Percentiles rank a stretch among this genome's conserved stretches.
These are phyloP conservation scores for Magnaporthales sp. DNA, from an alignment of 2,329 filamentous ascomycete species.

Conservation along the genomic window DNA sequence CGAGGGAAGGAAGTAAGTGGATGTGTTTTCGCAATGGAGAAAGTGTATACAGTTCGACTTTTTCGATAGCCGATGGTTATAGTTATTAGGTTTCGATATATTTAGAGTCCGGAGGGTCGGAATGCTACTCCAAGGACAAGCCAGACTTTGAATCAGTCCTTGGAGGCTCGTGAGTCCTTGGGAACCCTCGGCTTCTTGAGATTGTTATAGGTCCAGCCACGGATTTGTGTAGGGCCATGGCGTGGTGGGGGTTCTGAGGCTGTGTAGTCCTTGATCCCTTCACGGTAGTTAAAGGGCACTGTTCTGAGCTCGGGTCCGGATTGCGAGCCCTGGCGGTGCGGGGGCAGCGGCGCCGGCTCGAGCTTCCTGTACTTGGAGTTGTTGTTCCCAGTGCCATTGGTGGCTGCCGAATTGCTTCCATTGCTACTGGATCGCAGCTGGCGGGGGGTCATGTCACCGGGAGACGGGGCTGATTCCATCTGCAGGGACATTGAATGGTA, in stretches of 20 bases:
- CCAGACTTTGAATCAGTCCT: background rate
- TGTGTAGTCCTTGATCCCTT: conserved; percentile 49
- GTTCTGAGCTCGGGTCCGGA: conserved; percentile 46
- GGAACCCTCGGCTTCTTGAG: conserved; percentile 19
- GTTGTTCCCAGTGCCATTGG: conserved; percentile 4
- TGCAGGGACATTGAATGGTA: background rate
- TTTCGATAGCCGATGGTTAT: background rate
- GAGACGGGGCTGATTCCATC: background rate
- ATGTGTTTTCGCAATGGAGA: no score
- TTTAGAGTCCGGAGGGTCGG: no score
- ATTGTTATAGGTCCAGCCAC: conserved; percentile 46
- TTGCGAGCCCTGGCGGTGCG: conserved; percentile 37
- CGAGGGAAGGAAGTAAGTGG: no score
- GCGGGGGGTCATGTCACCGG: background rate
- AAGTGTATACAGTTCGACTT: background rate
- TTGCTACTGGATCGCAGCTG: background rate
- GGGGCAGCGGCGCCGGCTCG: conserved; percentile 46
- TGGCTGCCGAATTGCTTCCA: background rate
- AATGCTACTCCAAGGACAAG: no score
- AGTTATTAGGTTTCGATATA: no score
- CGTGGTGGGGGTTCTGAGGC: conserved; percentile 46
- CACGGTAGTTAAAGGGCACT: conserved; percentile 44
- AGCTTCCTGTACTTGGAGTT: conserved; percentile 45
- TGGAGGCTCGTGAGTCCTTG: background rate
- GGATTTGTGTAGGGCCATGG: conserved; percentile 45